Evolutionary conservation across 805 yeast genomes (phyloP).

Genomic region (Ogataea haglerorum): DNA sequence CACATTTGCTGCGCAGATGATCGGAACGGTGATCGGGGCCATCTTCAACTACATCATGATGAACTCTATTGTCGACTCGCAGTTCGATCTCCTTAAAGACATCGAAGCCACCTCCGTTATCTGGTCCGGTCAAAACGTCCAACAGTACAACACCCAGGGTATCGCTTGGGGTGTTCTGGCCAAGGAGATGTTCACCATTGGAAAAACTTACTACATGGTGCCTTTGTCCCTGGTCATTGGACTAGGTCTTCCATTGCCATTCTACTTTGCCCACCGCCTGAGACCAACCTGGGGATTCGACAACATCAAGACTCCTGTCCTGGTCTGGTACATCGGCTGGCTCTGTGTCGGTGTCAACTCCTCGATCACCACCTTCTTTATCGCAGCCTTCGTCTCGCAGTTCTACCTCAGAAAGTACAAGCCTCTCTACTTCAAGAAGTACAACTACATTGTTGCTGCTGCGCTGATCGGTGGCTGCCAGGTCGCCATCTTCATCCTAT

Average conservation of each 20-base stretch:
- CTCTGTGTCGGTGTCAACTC: conserved; percentile 33
- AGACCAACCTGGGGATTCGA: conserved; percentile 31
- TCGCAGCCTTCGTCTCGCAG: conserved; percentile 27
- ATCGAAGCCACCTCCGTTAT: conserved; percentile 30
- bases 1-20: conserved; percentile 41
- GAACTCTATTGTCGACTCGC: conserved; percentile 32
- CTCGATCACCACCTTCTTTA: conserved; percentile 29
- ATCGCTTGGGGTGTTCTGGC: conserved; percentile 36
- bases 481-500: conserved; percentile 31
- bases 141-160: conserved; percentile 35
- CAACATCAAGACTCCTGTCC: conserved; percentile 26
- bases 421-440: conserved; percentile 36
- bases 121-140: conserved; percentile 36
- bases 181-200: conserved; percentile 30
- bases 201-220: conserved; percentile 31
- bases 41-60: conserved; percentile 28
- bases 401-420: conserved; percentile 26
- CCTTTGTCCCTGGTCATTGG: conserved; percentile 30
- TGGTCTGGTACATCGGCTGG: conserved; percentile 34
- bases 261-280: conserved; percentile 27
- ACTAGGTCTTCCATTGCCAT: conserved; percentile 29
- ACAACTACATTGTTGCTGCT: conserved; percentile 48
- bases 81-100: conserved; percentile 27
- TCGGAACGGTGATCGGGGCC: conserved; percentile 34
- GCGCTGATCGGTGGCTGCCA: conserved; percentile 47